Evolutionary conservation across 1,139 yeast species (phyloP).

Genomic region (Lodderomyces metapsilosis): DNA sequence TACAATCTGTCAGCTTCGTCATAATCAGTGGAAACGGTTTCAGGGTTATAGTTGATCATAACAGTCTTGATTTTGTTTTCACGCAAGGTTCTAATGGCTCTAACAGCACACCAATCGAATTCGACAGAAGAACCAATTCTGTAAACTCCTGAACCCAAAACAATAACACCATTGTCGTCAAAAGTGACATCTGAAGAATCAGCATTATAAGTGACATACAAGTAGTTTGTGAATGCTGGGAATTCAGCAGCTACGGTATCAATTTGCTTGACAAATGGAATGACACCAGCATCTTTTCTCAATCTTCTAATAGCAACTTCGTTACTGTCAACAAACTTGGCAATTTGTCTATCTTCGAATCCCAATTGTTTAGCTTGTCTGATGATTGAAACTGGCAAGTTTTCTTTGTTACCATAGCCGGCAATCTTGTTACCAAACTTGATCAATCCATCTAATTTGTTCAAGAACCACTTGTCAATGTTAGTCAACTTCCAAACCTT

Average conservation of each 20-base stretch:
- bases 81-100: conserved; percentile 92
- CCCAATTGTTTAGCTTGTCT: conserved; percentile 96
- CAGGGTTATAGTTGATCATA: conserved; percentile 98
- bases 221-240: conserved; percentile 94
- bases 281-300: conserved; percentile 83
- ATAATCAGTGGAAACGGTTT: conserved; percentile 96
- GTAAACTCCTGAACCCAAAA: conserved; percentile 90
- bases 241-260: conserved; percentile 99
- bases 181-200: conserved; percentile 82
- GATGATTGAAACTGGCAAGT: conserved; percentile 38
- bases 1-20: conserved; percentile 98
- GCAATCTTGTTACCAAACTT: conserved; percentile 64
- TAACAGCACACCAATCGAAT: conserved; percentile 95
- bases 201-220: conserved; percentile 94
- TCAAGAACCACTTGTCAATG: conserved; percentile 96
- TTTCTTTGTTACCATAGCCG: conserved; percentile 57
- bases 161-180: conserved; percentile 86
- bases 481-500: conserved; percentile 89
- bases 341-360: conserved; percentile 95
- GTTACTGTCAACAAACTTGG: conserved; percentile 82
- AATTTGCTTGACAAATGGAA: conserved; percentile 94
- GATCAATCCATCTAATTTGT: conserved; percentile 75
- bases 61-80: conserved; percentile 86
- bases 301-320: conserved; percentile 91
- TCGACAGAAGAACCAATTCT: conserved; percentile 94